phyloP scores from a whole-genome alignment of 108 stramenopile species.

The Discostella stelligeroides region DNA sequence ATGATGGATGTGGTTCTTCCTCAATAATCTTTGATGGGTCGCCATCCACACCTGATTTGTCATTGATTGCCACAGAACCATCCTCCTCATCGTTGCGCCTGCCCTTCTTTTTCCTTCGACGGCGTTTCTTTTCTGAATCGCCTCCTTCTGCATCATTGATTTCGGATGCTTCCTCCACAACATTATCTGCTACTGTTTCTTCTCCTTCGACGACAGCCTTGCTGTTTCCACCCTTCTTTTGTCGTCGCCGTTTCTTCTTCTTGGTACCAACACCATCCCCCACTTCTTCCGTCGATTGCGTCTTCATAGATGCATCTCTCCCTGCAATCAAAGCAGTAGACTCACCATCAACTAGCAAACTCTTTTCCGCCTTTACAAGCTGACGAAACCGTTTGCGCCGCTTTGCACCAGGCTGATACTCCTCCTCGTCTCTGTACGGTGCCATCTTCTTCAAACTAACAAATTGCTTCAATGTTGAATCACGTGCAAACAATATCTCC shows the following conservation, averaged over 20 bases:
- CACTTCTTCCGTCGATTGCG: neutral
- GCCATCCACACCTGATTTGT: neutral
- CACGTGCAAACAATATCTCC: slow-evolving; percentile 94
- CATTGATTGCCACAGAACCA: slow-evolving; percentile 3
- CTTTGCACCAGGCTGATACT: slow-evolving; percentile 69
- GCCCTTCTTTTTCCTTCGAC: slow-evolving; percentile 49
- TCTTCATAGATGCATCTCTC: slow-evolving; percentile 1
- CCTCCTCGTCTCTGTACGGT: slow-evolving; percentile 90
- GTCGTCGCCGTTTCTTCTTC: slow-evolving; percentile 64
- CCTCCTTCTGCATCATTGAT: slow-evolving; percentile 32
- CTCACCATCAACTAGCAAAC: slow-evolving; percentile 41
- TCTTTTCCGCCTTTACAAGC: slow-evolving; percentile 62
- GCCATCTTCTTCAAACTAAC: slow-evolving; percentile 97
- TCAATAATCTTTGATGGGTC: too few species aligned
- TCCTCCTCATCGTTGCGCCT: slow-evolving; percentile 2
- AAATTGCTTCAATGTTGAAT: slow-evolving; percentile 91
- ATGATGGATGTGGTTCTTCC: too few species aligned
- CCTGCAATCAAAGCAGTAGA: slow-evolving; percentile 16
- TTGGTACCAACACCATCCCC: slow-evolving; percentile 34
- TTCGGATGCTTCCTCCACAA: neutral
- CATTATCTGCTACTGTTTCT: neutral
- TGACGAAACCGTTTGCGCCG: slow-evolving; percentile 82
- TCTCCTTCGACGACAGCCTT: neutral
- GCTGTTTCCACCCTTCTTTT: slow-evolving; percentile 38
- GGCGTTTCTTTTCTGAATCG: slow-evolving; percentile 60